Evolutionary conservation across 2,329 filamentous ascomycete genomes (phyloP).

Genomic region (Colletotrichum destructivum): DNA sequence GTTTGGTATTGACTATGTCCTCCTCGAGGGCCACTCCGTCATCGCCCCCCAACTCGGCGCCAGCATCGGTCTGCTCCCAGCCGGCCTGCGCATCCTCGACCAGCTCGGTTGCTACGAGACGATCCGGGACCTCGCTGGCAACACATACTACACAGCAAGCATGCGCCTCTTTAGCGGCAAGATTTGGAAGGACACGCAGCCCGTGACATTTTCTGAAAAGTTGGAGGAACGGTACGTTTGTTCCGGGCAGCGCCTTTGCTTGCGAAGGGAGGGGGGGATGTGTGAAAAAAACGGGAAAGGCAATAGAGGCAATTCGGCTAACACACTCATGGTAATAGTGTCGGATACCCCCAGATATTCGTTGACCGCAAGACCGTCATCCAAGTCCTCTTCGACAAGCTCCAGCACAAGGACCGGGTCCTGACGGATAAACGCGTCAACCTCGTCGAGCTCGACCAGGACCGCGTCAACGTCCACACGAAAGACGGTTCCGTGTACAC

Average conservation of each 20-base stretch:
- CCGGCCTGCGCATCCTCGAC: conserved; percentile 62
- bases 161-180: too few relatives aligned
- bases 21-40: conserved; percentile 60
- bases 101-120: conserved; percentile 58
- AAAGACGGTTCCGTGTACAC: conserved; percentile 48
- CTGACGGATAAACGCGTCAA: conserved; percentile 39
- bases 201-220: too few relatives aligned
- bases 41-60: conserved; percentile 64
- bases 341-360: conserved; percentile 51
- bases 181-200: conserved; percentile 10
- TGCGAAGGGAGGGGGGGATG: too few relatives aligned
- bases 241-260: too few relatives aligned
- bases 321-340: conserved; percentile 14
- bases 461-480: conserved; percentile 49
- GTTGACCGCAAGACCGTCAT: conserved; percentile 56
- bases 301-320: not conserved
- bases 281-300: too few relatives aligned
- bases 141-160: too few relatives aligned
- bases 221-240: too few relatives aligned
- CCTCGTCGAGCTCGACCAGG: conserved; percentile 25
- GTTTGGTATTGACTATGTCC: conserved; percentile 62
- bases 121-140: conserved; percentile 45
- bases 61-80: conserved; percentile 60
- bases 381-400: conserved; percentile 51
- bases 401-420: conserved; percentile 49